Conservation (phyloP, 306 rosid species). For the Sicyos edulis region DNA sequence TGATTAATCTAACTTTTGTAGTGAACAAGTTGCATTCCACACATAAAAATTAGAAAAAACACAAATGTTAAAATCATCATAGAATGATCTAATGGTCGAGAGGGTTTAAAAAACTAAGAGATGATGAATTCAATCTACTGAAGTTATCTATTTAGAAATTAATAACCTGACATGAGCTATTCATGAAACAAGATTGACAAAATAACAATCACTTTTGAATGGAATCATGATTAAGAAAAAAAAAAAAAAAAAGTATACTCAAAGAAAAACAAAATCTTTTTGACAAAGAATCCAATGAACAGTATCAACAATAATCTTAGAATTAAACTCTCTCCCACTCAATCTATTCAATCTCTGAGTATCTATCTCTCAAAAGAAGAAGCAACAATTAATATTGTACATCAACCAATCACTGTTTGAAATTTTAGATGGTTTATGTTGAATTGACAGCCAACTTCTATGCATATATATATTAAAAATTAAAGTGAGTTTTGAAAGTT, state of each 20-base stretch:
- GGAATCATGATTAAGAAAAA: background rate
- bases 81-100: no score
- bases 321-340: background rate
- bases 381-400: constrained; percentile 19
- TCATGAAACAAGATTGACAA: background rate
- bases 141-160: no score
- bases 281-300: background rate
- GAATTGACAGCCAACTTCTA: constrained; percentile 3
- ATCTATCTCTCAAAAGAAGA: constrained; percentile 9
- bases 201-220: background rate
- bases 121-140: no score
- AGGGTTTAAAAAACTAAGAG: no score
- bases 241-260: background rate
- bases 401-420: constrained; percentile 2
- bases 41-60: background rate
- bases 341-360: constrained; percentile 11
- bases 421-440: background rate
- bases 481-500: constrained; percentile 11
- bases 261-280: background rate
- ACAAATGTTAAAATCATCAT: no score
- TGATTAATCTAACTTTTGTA: no score
- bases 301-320: background rate
- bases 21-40: background rate
- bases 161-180: background rate
- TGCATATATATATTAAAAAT: background rate